Conservation (phyloP, 805 yeast genomes). For the Yarrowia phangngaensis region DNA sequence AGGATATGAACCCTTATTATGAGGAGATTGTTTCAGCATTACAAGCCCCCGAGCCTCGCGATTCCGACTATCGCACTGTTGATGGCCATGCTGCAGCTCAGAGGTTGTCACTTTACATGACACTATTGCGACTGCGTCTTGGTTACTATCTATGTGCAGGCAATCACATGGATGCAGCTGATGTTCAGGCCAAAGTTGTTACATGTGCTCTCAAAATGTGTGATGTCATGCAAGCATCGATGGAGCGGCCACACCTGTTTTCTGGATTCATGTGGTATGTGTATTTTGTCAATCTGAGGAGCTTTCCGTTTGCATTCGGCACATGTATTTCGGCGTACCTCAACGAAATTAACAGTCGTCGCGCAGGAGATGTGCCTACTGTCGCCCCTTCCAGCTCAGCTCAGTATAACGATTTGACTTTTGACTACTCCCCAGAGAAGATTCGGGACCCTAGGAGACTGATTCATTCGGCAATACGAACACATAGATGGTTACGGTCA, state of each 20-base stretch:
- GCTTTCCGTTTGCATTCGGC: conserved; percentile 19
- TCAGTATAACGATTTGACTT: conserved; percentile 18
- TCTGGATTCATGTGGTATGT: conserved; percentile 27
- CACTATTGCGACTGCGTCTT: conserved; percentile 11
- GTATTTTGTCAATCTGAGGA: conserved; percentile 21
- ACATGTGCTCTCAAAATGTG: conserved; percentile 22
- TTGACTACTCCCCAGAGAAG: conserved; percentile 23
- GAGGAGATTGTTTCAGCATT: conserved; percentile 17
- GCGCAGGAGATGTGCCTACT: conserved; percentile 11
- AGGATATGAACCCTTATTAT: conserved; percentile 25
- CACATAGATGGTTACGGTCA: conserved; percentile 20
- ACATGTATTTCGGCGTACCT: conserved; percentile 22
- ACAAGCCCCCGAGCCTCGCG: conserved; percentile 20
- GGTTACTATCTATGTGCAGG: conserved; percentile 26
- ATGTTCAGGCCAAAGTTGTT: conserved; percentile 22
- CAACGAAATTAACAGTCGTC: conserved; percentile 22
- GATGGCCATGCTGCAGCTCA: conserved; percentile 26
- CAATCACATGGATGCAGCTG: conserved; percentile 19
- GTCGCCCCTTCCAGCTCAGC: conserved; percentile 7
- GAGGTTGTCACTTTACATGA: conserved; percentile 21
- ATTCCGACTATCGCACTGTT: conserved; percentile 17
- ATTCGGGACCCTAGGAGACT: conserved; percentile 21
- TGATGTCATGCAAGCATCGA: conserved; percentile 18
- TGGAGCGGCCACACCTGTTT: conserved; percentile 26
- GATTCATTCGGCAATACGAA: conserved; percentile 19